Conservation (phyloP, 2,329 filamentous ascomycete genomes). For the Penicillium sp. region DNA sequence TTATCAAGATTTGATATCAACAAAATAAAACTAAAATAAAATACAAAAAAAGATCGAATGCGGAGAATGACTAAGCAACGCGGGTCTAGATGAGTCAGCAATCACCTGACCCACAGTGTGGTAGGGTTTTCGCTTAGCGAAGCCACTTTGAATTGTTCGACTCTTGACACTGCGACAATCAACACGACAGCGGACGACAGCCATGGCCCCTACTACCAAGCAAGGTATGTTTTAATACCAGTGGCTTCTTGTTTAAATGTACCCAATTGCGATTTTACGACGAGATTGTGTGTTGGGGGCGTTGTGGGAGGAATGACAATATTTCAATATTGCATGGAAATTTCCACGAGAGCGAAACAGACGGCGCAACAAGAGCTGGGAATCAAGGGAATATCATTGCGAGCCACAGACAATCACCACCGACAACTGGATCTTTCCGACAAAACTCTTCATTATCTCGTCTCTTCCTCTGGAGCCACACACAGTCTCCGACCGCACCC, state of each 20-base stretch:
- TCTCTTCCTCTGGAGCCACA: not conserved
- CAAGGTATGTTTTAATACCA: slow-evolving; percentile 42
- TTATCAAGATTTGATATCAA: slow-evolving; percentile 1
- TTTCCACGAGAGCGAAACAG: not conserved
- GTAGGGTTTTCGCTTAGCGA: slow-evolving; percentile 45
- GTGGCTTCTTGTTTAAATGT: slow-evolving; percentile 42
- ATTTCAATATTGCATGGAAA: not conserved
- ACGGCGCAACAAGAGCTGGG: slow-evolving; percentile 4
- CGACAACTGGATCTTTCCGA: not conserved
- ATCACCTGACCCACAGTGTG: slow-evolving; percentile 42
- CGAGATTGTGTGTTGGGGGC: slow-evolving; percentile 15
- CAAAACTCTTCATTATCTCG: not conserved
- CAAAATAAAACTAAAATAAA: not conserved
- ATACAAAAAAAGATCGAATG: slow-evolving; percentile 3
- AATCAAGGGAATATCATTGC: not conserved
- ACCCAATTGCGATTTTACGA: slow-evolving; percentile 19
- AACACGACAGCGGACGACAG: slow-evolving; percentile 47
- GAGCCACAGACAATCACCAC: not conserved
- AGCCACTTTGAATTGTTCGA: slow-evolving; percentile 40
- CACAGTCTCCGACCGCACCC: slow-evolving; percentile 2
- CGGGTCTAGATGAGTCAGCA: slow-evolving; percentile 7
- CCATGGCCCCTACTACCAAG: slow-evolving; percentile 51
- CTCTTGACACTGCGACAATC: slow-evolving; percentile 45
- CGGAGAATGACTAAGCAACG: slow-evolving; percentile 8
- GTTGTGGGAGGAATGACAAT: slow-evolving; percentile 6